Evolutionary conservation across 1,284 basidiomycete species (phyloP).

Genomic region (Rhodotorula sp.): DNA sequence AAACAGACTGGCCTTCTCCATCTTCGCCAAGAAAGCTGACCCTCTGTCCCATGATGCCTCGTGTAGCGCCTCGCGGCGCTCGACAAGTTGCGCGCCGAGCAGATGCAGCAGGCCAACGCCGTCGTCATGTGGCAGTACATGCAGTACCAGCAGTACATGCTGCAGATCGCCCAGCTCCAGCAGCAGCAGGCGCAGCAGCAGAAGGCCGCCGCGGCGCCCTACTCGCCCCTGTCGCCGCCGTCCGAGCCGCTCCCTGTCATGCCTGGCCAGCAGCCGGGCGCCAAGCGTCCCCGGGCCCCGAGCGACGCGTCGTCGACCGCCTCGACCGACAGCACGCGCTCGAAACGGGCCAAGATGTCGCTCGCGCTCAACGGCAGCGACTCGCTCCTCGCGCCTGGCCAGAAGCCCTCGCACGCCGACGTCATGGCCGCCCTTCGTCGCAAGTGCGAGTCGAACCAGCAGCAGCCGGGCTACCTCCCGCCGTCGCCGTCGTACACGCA

Average conservation of each 20-base stretch:
- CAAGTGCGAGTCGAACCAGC: slow-evolving; percentile 37
- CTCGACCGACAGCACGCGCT: slow-evolving; percentile 1
- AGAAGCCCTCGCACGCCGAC: slow-evolving; percentile 22
- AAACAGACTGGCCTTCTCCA: background rate
- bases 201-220: slow-evolving; percentile 11
- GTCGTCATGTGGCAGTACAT: slow-evolving; percentile 25
- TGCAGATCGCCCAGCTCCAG: slow-evolving; percentile 13
- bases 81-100: slow-evolving; percentile 39
- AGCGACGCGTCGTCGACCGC: slow-evolving; percentile 18
- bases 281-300: slow-evolving; percentile 14
- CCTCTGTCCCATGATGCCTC: background rate
- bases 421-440: slow-evolving; percentile 35
- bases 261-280: background rate
- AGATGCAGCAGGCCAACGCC: slow-evolving; percentile 36
- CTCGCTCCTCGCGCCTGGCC: background rate
- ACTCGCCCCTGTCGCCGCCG: slow-evolving; percentile 20
- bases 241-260: background rate
- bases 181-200: background rate
- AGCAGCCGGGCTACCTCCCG: background rate
- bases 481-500: slow-evolving; percentile 1
- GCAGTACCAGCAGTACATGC: slow-evolving; percentile 18
- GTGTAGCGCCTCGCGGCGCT: slow-evolving; percentile 39
- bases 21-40: background rate
- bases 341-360: slow-evolving; percentile 16
- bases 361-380: background rate